These are phyloP conservation scores for Gossypium turneri DNA, from an alignment of 345 rosid species.

Conservation along the genomic window DNA sequence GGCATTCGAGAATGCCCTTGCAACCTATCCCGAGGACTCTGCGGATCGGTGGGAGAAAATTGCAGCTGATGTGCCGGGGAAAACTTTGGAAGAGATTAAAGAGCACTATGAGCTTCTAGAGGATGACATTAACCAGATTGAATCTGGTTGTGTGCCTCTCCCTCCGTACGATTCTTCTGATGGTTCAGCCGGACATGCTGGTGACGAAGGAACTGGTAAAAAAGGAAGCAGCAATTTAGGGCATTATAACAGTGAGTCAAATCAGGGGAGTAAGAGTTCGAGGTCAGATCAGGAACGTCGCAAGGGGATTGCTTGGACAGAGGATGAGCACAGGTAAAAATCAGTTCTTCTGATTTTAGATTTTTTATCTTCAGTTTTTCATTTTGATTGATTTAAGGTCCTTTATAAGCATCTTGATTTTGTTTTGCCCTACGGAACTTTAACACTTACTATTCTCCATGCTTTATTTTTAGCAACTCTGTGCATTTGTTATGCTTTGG, in stretches of 20 bases:
- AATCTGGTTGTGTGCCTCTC: conserved; percentile 83
- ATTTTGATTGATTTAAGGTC: background rate
- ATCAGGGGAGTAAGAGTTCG: conserved; percentile 73
- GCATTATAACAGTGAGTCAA: conserved; percentile 49
- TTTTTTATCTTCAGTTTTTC: conserved; percentile 21
- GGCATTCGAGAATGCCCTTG: conserved; percentile 88
- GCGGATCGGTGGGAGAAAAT: conserved; percentile 67
- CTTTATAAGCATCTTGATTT: background rate
- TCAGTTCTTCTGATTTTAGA: conserved; percentile 13
- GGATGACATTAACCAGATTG: conserved; percentile 73
- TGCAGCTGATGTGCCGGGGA: conserved; percentile 74
- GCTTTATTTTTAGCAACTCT: background rate
- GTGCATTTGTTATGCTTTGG: conserved; percentile 3
- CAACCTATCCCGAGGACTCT: conserved; percentile 54
- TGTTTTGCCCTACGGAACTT: conserved; percentile 2
- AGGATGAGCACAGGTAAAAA: conserved; percentile 87
- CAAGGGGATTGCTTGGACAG: conserved; percentile 98
- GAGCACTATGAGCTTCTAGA: conserved; percentile 75
- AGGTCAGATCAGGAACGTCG: conserved; percentile 93
- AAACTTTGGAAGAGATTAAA: conserved; percentile 71
- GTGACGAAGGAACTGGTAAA: conserved; percentile 70
- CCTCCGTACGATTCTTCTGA: conserved; percentile 68
- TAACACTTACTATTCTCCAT: background rate
- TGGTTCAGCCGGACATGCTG: conserved; percentile 50
- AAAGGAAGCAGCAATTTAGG: conserved; percentile 55